A percentile compares a stretch with the other conserved stretches of the same genome.
phyloP scores from a whole-genome alignment of 2,329 filamentous ascomycete species.

The Alternaria infectoria region DNA sequence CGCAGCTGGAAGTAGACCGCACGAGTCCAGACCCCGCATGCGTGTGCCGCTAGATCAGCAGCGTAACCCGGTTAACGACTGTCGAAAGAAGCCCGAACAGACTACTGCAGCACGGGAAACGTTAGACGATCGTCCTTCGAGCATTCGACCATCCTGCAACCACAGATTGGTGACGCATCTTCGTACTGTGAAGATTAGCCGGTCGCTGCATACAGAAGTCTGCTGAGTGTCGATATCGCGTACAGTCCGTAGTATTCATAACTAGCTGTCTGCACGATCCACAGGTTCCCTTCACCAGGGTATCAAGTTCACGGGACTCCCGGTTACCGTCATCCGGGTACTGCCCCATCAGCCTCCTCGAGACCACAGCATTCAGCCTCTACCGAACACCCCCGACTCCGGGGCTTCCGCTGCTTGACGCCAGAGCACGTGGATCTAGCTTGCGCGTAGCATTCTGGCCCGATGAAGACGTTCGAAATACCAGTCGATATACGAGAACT shows the following conservation, averaged over 20 bases:
- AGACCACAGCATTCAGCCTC: background rate
- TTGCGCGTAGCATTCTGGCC: background rate
- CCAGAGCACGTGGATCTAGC: constrained; percentile 1
- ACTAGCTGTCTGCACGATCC: background rate
- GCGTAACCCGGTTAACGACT: constrained; percentile 12
- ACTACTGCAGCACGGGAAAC: constrained; percentile 11
- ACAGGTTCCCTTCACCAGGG: background rate
- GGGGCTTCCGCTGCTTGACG: constrained; percentile 1
- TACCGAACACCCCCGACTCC: constrained; percentile 10
- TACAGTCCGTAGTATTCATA: background rate
- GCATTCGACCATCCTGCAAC: background rate
- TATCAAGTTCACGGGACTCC: background rate
- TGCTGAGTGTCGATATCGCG: background rate
- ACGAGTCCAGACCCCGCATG: constrained; percentile 1
- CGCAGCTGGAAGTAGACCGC: background rate
- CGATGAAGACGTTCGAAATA: background rate
- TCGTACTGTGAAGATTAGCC: background rate
- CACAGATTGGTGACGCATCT: background rate
- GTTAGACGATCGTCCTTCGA: constrained; percentile 14
- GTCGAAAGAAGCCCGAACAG: background rate
- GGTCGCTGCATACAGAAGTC: background rate
- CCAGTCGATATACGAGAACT: constrained; percentile 3
- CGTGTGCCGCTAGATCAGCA: background rate
- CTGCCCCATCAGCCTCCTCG: background rate
- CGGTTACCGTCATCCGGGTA: constrained; percentile 17